These are phyloP conservation scores for Prillingera fragicola DNA, from an alignment of 1,284 basidiomycete species.

Conservation along the genomic window DNA sequence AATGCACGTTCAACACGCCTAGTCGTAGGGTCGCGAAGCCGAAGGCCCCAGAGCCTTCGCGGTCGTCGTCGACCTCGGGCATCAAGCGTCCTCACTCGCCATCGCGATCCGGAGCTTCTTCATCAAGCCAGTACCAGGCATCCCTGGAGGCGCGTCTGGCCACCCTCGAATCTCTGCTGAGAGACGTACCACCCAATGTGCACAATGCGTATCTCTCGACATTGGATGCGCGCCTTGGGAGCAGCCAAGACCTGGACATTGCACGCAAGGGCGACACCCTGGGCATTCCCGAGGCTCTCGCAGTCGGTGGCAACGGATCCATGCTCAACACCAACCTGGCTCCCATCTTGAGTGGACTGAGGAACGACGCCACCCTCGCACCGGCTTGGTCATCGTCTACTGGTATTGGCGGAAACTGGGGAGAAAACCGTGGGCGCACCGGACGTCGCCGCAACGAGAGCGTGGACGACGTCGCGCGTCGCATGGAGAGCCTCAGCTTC, in stretches of 20 bases:
- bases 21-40: conserved; percentile 42
- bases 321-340: neutral
- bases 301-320: conserved; percentile 11
- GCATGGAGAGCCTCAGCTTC: conserved; percentile 46
- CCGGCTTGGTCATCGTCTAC: conserved; percentile 1
- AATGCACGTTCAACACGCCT: conserved; percentile 49
- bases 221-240: conserved; percentile 42
- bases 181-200: conserved; percentile 48
- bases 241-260: conserved; percentile 39
- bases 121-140: conserved; percentile 20
- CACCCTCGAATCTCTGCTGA: conserved; percentile 45
- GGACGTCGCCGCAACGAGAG: conserved; percentile 14
- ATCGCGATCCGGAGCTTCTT: conserved; percentile 3
- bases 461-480: conserved; percentile 35
- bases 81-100: conserved; percentile 34
- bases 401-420: neutral
- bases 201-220: conserved; percentile 47
- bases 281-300: conserved; percentile 35
- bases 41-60: conserved; percentile 21
- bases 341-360: conserved; percentile 6
- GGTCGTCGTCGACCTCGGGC: conserved; percentile 15
- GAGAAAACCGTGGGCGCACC: no score
- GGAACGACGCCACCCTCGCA: conserved; percentile 5
- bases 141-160: conserved; percentile 46
- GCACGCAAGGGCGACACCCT: conserved; percentile 38